A percentile compares a stretch with the other conserved stretches of the same genome.
Evolutionary conservation across 495 filamentous ascomycete species (phyloP).

Genomic region (Recurvomyces mirabilis): DNA sequence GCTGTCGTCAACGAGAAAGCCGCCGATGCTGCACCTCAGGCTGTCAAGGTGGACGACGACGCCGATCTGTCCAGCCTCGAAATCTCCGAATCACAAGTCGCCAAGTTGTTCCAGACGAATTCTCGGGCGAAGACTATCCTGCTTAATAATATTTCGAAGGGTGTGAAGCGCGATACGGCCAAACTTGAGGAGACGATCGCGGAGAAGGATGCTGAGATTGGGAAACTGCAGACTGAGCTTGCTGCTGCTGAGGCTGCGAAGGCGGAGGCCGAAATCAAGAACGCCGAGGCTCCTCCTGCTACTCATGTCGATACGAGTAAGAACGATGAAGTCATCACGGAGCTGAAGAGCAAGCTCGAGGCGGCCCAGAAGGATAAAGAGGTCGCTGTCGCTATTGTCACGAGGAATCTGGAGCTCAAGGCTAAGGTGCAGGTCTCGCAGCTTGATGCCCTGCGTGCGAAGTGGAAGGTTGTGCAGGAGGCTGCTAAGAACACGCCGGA

Average conservation of each 20-base stretch:
- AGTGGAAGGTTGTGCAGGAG: conserved; percentile 64
- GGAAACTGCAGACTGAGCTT: conserved; percentile 6
- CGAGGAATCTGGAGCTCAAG: conserved; percentile 48
- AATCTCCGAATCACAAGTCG: conserved; percentile 9
- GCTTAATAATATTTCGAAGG: conserved; percentile 11
- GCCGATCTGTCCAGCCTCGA: neutral
- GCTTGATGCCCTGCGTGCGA: conserved; percentile 26
- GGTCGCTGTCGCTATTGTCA: conserved; percentile 7
- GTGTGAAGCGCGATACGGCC: conserved; percentile 4
- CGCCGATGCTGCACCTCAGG: neutral
- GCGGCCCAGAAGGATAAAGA: conserved; percentile 9
- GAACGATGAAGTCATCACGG: too few relatives aligned
- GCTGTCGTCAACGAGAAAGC: neutral
- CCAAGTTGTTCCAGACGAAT: conserved; percentile 13
- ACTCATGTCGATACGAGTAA: too few relatives aligned
- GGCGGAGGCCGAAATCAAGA: too few relatives aligned
- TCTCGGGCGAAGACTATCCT: conserved; percentile 6
- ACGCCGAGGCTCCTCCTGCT: too few relatives aligned
- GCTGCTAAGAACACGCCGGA: conserved; percentile 76
- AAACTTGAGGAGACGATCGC: conserved; percentile 1
- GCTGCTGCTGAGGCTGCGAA: too few relatives aligned
- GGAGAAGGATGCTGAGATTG: conserved; percentile 19
- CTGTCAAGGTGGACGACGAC: conserved; percentile 1
- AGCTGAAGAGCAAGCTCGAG: conserved; percentile 4
- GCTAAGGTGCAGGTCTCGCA: conserved; percentile 29